phyloP scores from a whole-genome alignment of 371 early-diverging fungal species.

The Syncephalastrum sp. region DNA sequence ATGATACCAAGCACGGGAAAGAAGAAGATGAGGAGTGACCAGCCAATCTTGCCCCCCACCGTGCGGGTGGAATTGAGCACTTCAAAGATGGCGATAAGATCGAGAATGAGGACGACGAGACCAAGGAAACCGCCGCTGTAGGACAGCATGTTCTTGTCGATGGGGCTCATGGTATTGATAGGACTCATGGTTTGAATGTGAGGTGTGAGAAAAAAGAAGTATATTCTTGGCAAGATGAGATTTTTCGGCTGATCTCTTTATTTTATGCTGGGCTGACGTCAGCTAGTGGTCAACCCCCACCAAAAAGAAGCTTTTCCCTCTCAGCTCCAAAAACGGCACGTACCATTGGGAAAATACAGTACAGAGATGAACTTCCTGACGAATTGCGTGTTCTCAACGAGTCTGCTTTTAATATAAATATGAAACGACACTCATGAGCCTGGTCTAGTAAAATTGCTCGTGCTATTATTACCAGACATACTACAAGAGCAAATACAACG shows the following conservation, averaged over 20 bases:
- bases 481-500: no score
- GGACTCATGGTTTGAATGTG: not conserved
- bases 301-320: no score
- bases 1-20: slow-evolving; percentile 61
- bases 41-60: slow-evolving; percentile 50
- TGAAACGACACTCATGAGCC: no score
- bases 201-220: not conserved
- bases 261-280: no score
- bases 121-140: slow-evolving; percentile 48
- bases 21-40: slow-evolving; percentile 62
- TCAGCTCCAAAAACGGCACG: no score
- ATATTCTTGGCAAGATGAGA: not conserved
- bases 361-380: no score
- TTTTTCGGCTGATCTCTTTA: not conserved
- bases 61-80: slow-evolving; percentile 58
- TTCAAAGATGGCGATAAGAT: slow-evolving; percentile 54
- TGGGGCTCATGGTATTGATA: slow-evolving; percentile 10
- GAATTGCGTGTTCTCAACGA: no score
- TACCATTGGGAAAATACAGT: no score
- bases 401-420: no score
- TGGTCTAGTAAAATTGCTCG: no score
- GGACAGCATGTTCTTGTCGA: slow-evolving; percentile 41
- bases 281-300: no score
- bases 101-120: slow-evolving; percentile 55
- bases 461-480: no score